phyloP scores from a whole-genome alignment of 371 early-diverging fungal genomes.

The Chytridiales sp. region DNA sequence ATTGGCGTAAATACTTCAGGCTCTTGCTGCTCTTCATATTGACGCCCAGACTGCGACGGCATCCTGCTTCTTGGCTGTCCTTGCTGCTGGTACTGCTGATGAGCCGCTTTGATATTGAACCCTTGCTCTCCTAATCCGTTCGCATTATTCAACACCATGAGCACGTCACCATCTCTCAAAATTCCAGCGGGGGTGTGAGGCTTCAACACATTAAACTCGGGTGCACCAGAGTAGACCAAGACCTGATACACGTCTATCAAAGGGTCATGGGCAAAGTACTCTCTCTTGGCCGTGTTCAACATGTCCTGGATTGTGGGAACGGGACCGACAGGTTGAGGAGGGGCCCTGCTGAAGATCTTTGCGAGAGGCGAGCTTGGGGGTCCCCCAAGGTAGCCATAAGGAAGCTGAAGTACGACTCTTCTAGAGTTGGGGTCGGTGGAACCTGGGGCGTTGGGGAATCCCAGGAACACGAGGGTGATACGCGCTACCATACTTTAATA shows the following conservation, averaged over 20 bases:
- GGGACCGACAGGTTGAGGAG: background rate
- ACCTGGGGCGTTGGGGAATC: conserved; percentile 6
- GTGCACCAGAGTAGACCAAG: conserved; percentile 14
- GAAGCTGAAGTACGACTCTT: background rate
- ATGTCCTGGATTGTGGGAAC: conserved; percentile 7
- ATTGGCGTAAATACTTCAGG: background rate
- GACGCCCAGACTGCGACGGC: background rate
- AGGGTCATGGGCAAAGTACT: conserved; percentile 4
- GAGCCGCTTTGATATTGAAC: background rate
- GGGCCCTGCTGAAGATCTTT: background rate
- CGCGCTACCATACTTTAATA: no score
- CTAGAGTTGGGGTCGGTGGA: background rate
- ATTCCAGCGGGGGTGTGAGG: conserved; percentile 7
- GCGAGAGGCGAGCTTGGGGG: background rate
- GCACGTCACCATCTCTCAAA: conserved; percentile 19
- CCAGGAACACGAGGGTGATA: conserved; percentile 16
- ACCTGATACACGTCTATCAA: background rate
- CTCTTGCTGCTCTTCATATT: background rate
- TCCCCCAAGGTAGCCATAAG: background rate
- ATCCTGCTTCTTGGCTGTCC: background rate
- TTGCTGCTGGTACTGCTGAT: background rate
- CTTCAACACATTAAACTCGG: conserved; percentile 16
- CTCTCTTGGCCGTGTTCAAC: background rate
- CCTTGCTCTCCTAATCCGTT: background rate
- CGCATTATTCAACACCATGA: conserved; percentile 17